phyloP scores from a whole-genome alignment of 2,329 filamentous ascomycete species.

The Dactylellina haptotyla region DNA sequence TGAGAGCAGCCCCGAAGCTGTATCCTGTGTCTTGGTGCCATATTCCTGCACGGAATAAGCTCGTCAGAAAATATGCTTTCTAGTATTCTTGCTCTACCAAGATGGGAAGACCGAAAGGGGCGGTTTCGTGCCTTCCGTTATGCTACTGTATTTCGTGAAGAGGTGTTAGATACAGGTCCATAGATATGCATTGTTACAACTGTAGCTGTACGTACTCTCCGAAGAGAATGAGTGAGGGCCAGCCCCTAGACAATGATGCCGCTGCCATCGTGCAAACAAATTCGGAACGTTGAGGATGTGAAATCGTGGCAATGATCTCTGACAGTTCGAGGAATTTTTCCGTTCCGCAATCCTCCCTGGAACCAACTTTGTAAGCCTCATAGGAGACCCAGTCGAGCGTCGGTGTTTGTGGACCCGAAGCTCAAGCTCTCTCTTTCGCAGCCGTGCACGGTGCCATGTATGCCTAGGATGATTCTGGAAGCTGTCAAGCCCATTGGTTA shows the following conservation, averaged over 20 bases:
- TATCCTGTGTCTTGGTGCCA: conserved; percentile 40
- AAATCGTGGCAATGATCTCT: no score
- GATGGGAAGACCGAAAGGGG: not conserved
- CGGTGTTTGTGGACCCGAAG: conserved; percentile 24
- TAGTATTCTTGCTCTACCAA: not conserved
- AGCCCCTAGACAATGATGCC: conserved; percentile 19
- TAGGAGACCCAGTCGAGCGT: no score
- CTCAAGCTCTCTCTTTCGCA: not conserved
- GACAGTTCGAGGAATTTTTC: not conserved
- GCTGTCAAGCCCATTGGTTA: not conserved
- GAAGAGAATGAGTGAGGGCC: conserved; percentile 40
- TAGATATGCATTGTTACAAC: not conserved
- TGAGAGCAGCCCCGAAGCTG: conserved; percentile 44
- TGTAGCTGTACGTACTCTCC: conserved; percentile 39
- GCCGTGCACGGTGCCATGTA: no score
- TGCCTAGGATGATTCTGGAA: no score
- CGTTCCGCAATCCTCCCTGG: no score
- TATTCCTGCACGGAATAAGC: conserved; percentile 13
- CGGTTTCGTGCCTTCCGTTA: conserved; percentile 36
- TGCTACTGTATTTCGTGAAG: conserved; percentile 38
- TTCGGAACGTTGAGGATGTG: not conserved
- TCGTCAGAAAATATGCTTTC: no score
- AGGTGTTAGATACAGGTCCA: conserved; percentile 12
- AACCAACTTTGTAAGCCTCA: no score
- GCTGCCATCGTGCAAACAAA: not conserved